Base-by-base conservation (phyloP, 495 filamentous ascomycete genomes). In the Aspergillus egyptiacus region DNA sequence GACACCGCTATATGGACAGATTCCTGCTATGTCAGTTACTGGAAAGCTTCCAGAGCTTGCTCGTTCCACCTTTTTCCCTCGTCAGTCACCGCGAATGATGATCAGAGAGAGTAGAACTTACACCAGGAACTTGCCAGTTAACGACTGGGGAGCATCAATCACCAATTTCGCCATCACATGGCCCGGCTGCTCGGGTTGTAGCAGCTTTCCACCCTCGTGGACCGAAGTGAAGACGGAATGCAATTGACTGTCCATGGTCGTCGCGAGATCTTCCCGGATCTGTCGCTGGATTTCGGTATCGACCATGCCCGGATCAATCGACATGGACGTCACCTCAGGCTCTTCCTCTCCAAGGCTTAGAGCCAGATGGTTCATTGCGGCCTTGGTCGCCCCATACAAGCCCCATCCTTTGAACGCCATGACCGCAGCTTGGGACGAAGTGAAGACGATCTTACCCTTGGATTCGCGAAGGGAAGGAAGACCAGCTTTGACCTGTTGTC, bases 251-350 rank as follows among this genome's bases (percentile, higher is more conserved):
- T 83, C 72, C 84, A 97, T 85, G 15, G 66, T 72, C 0, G 63
- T 63, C 23, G 66, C 62, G 56, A 91, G 87, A 42, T 80, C 73
- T 32, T 91, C 84, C 46, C 93, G 73, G 25, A 98, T 74, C 37
- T 84, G 79, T 36, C 78, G 77, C 64, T 96, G 93, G 93, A 98
- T 98, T 32, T 89, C 86, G 1, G 93, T 98, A 60, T 96, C 86
- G 20, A 93, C 82, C 48, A 89, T 83, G 5, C 93, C 93, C 0
- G 93, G 93, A 32, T 85, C 78, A 36, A 98, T 71, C 0, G 79
- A 67, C 2, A 98, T 61, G 6, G 76, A 76, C 2, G 78, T 85
- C 43, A 95, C 78, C 11, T 84, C 75, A 5, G 86, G 81, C 65
- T 96, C 93, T 56, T 98, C 93, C 8, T 72, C 74, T 1, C 79